Base-by-base conservation (phyloP, 164 flowering plant species). In the Amborella trichopoda region DNA sequence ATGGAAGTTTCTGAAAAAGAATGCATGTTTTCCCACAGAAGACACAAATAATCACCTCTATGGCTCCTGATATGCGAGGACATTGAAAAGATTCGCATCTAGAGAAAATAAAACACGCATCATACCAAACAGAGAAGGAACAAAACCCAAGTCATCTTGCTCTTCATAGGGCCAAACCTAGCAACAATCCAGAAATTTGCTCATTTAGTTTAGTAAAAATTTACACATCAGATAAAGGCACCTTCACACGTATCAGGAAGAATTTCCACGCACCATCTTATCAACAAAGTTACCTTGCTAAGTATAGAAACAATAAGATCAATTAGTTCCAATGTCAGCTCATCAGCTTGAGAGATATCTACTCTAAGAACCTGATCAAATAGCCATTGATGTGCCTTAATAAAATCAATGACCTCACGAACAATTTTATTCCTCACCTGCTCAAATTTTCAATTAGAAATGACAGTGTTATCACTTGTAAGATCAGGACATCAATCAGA, bases 121-220 rank as follows among this genome's bases (percentile, higher is more conserved):
- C 85, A 87, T 60, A 34, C 75, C 66, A 62, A 91, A 91, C 26
- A 91, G 95, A 42, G 82, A 79, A 77, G 87, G 99, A 49, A 91
- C 73, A 60, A 91, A 78, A 41, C 96, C 95, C 65, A 66, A 77
- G 18, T 81, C 95, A 44, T 80, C 86, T 46, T 60, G 78, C 68
- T 84, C 90, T 51, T 91, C 95, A 57, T 81, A 91, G 18, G 96
- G 88, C 98, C 98, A 91, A 64, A 84, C 86, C 98, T 80, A 32
- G 22, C 47, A 13, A 34, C 40, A 56, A 26, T 19, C 16, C 44
- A 47, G 40, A 37, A 14, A 37, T 13, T n/a, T n/a, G n/a, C n/a
- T n/a, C n/a, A n/a, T n/a, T n/a, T n/a, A n/a, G n/a, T n/a, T n/a
- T n/a, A n/a, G n/a, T n/a, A n/a, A n/a, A n/a, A n/a, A n/a, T n/a